Percentiles rank a stretch among this genome's conserved stretches.
These are phyloP conservation scores for Tolypocladium amazonense DNA, from an alignment of 2,329 filamentous ascomycete genomes.

Conservation along the genomic window DNA sequence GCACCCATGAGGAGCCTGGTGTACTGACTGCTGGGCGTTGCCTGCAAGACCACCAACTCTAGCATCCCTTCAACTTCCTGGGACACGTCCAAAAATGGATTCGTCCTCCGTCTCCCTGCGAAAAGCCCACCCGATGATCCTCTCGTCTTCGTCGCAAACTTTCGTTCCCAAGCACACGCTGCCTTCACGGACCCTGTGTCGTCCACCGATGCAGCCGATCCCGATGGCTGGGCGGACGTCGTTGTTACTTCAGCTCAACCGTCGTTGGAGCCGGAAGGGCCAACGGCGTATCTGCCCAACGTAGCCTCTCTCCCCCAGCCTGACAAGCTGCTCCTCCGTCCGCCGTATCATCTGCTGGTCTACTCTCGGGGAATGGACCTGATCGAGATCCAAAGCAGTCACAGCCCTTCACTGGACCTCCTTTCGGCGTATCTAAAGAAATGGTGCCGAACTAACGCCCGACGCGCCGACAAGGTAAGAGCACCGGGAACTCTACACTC, in stretches of 20 bases:
- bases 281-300: conserved; percentile 25
- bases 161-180: background rate
- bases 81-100: background rate
- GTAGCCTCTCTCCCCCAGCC: conserved; percentile 30
- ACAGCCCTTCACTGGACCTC: conserved; percentile 33
- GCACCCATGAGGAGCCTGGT: background rate
- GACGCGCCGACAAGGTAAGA: conserved; percentile 22
- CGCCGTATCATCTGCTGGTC: conserved; percentile 37
- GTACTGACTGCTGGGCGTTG: background rate
- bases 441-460: conserved; percentile 34
- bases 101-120: background rate
- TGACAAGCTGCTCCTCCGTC: conserved; percentile 33
- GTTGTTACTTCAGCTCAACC: background rate
- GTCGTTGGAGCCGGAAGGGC: background rate
- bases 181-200: background rate
- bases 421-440: conserved; percentile 34
- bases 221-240: conserved; percentile 8
- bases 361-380: conserved; percentile 10
- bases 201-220: background rate
- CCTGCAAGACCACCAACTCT: background rate
- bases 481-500: background rate
- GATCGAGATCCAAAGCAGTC: conserved; percentile 35
- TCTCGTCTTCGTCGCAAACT: background rate
- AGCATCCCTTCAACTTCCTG: background rate
- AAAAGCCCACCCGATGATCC: background rate